Conservation (phyloP, 805 yeast species). For the Spathaspora hagerdaliae region DNA sequence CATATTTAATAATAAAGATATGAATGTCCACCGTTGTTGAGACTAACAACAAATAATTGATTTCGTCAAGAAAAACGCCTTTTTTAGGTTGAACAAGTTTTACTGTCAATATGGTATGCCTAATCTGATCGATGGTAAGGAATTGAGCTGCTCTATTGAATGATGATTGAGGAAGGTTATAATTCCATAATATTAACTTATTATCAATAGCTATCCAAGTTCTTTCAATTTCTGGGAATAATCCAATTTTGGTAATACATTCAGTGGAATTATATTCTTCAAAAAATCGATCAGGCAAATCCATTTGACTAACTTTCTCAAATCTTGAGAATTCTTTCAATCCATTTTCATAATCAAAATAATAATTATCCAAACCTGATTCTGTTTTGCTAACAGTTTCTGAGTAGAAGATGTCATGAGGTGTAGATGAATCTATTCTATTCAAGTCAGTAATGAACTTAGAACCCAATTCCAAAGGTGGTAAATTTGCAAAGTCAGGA, state of each 20-base stretch:
- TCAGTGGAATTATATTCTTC: slow-evolving; percentile 68
- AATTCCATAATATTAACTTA: slow-evolving; percentile 82
- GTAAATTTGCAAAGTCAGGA: slow-evolving; percentile 47
- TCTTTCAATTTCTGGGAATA: slow-evolving; percentile 73
- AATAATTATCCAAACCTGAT: slow-evolving; percentile 56
- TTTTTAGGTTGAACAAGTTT: slow-evolving; percentile 77
- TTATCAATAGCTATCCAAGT: slow-evolving; percentile 86
- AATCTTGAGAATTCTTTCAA: slow-evolving; percentile 65
- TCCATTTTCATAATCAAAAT: slow-evolving; percentile 43
- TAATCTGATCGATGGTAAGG: slow-evolving; percentile 77
- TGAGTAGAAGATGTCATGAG: slow-evolving; percentile 49
- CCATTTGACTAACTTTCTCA: slow-evolving; percentile 62
- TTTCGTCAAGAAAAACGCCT: slow-evolving; percentile 74
- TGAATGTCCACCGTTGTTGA: slow-evolving; percentile 79
- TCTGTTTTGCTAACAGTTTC: slow-evolving; percentile 49
- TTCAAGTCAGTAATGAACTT: slow-evolving; percentile 59
- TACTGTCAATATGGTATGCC: slow-evolving; percentile 73
- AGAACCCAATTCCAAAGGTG: slow-evolving; percentile 57
- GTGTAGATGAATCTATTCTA: slow-evolving; percentile 56
- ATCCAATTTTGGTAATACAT: slow-evolving; percentile 71
- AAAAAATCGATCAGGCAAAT: slow-evolving; percentile 77
- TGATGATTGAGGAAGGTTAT: slow-evolving; percentile 50
- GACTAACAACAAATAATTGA: slow-evolving; percentile 67
- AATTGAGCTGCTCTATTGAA: slow-evolving; percentile 49
- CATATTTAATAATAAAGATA: slow-evolving; percentile 66